These are phyloP conservation scores for Penicillium sp. DNA, from an alignment of 2,329 filamentous ascomycete genomes.

Conservation along the genomic window DNA sequence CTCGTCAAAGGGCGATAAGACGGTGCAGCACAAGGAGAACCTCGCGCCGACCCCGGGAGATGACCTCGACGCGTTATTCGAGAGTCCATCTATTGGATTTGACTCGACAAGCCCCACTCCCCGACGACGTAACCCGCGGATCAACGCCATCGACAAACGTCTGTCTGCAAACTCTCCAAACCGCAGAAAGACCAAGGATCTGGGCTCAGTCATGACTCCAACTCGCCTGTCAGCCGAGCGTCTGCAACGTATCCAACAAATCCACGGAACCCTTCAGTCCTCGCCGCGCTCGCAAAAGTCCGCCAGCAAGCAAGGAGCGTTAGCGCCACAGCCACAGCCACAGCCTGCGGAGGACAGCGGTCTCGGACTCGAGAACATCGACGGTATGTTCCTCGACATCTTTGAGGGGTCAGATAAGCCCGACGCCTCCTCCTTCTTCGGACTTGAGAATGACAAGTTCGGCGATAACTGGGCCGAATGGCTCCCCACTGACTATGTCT, in stretches of 20 bases:
- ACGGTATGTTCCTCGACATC: conserved; percentile 39
- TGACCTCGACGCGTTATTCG: conserved; percentile 63
- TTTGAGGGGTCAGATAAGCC: conserved; percentile 33
- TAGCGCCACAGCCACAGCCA: conserved; percentile 18
- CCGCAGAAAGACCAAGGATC: conserved; percentile 24
- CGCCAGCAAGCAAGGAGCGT: conserved; percentile 21
- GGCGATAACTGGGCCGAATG: conserved; percentile 38
- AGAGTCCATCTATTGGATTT: conserved; percentile 52
- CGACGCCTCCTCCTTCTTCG: conserved; percentile 30
- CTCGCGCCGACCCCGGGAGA: conserved; percentile 47
- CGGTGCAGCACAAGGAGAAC: conserved; percentile 55
- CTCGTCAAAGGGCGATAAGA: conserved; percentile 37
- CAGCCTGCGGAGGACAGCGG: conserved; percentile 21
- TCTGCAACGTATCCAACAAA: conserved; percentile 35
- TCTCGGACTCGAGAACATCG: conserved; percentile 32
- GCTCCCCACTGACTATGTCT: conserved; percentile 37
- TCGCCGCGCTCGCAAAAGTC: conserved; percentile 25
- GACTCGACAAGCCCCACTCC: conserved; percentile 53
- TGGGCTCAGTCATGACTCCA: conserved; percentile 22
- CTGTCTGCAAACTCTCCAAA: conserved; percentile 38
- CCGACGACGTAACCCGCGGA: conserved; percentile 53
- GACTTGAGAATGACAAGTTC: conserved; percentile 26
- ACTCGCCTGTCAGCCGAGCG: conserved; percentile 34
- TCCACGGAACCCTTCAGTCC: conserved; percentile 18
- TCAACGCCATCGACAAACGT: conserved; percentile 36